Percentiles rank a stretch among this genome's conserved stretches.
Conservation (phyloP, 2,329 filamentous ascomycete genomes). For the Furcasterigmium furcatum region DNA sequence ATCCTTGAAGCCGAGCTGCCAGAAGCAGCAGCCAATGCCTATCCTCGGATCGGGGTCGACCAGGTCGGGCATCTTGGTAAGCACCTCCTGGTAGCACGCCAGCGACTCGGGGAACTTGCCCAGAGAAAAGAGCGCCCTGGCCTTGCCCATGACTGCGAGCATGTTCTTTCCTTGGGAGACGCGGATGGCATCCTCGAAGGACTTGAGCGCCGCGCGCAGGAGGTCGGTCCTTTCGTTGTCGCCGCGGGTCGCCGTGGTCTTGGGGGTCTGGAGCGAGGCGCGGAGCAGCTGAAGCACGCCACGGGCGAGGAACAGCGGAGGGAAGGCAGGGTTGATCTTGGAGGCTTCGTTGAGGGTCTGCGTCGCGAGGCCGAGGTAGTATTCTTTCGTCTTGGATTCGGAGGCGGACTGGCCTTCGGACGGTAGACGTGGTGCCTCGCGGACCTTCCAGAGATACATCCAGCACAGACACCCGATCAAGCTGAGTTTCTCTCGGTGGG, state of each 20-base stretch:
- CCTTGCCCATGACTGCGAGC: slow-evolving; percentile 87
- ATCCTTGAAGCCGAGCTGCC: slow-evolving; percentile 93
- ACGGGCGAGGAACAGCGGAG: slow-evolving; percentile 85
- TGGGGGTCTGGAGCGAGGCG: slow-evolving; percentile 77
- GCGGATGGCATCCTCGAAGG: slow-evolving; percentile 89
- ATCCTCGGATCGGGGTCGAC: slow-evolving; percentile 93
- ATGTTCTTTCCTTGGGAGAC: slow-evolving; percentile 85
- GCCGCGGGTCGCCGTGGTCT: slow-evolving; percentile 61
- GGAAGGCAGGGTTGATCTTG: slow-evolving; percentile 87
- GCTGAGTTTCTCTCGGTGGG: slow-evolving; percentile 78
- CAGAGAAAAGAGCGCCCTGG: slow-evolving; percentile 81
- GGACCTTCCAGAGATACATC: slow-evolving; percentile 87
- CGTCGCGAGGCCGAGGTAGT: slow-evolving; percentile 88
- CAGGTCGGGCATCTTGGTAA: slow-evolving; percentile 81
- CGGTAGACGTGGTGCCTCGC: slow-evolving; percentile 65
- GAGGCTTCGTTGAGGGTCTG: slow-evolving; percentile 92
- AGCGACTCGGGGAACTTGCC: slow-evolving; percentile 83
- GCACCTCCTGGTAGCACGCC: slow-evolving; percentile 79
- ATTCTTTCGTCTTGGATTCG: slow-evolving; percentile 86
- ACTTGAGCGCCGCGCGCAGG: slow-evolving; percentile 81
- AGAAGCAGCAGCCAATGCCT: slow-evolving; percentile 94
- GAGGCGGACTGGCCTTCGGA: slow-evolving; percentile 61
- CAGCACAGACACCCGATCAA: slow-evolving; percentile 84
- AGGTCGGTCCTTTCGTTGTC: slow-evolving; percentile 77
- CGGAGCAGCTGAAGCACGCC: slow-evolving; percentile 86